Evolutionary conservation across 169 alveolate genomes (phyloP).

Genomic region (Plasmodium adleri): DNA sequence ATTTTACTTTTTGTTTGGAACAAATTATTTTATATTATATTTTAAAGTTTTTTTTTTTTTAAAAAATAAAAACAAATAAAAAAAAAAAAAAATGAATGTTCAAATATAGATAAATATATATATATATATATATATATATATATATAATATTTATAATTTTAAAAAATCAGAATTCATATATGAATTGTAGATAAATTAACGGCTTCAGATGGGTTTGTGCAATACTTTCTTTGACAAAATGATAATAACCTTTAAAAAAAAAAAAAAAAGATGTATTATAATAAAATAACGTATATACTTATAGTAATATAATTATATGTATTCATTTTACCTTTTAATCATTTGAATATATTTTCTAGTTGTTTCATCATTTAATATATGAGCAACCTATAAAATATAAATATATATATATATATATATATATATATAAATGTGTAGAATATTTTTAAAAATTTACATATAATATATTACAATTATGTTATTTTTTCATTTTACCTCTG

Average conservation of each 20-base stretch:
- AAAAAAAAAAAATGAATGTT: conserved; percentile 4
- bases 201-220: conserved; percentile 77
- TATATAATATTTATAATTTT: neutral
- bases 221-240: conserved; percentile 75
- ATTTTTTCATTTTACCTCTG: conserved; percentile 87
- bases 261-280: neutral
- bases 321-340: conserved; percentile 85
- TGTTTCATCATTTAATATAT: conserved; percentile 94
- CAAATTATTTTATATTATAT: neutral
- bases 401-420: neutral
- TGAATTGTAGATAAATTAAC: conserved; percentile 75
- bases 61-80: neutral
- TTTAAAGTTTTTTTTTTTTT: neutral
- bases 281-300: too few relatives aligned
- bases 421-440: neutral
- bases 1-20: too few relatives aligned
- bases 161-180: conserved; percentile 31
- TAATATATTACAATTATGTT: neutral
- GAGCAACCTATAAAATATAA: conserved; percentile 78
- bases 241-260: conserved; percentile 57
- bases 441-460: neutral
- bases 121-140: neutral
- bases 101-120: neutral
- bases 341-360: conserved; percentile 92
- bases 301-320: neutral